These are phyloP conservation scores for Blastomyces parvus DNA, from an alignment of 2,329 filamentous ascomycete genomes.

Conservation along the genomic window DNA sequence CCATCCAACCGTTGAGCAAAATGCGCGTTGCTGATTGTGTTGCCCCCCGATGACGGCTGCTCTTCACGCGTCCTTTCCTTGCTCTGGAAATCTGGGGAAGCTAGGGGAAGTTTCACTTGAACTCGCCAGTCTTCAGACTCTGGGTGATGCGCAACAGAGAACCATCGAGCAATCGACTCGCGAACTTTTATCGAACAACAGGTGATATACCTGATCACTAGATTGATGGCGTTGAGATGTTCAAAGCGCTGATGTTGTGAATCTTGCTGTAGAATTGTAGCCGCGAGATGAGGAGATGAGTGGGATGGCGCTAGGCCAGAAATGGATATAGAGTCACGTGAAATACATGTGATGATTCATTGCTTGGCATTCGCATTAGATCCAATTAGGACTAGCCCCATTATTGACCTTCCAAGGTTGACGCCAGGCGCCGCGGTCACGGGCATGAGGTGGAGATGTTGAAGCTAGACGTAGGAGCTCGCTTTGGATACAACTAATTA, in stretches of 20 bases:
- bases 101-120: not conserved
- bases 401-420: too few relatives aligned
- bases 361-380: not conserved
- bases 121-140: not conserved
- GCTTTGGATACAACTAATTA: not conserved
- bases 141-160: not conserved
- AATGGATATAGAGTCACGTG: not conserved
- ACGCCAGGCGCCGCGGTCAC: too few relatives aligned
- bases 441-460: too few relatives aligned
- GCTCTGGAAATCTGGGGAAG: not conserved
- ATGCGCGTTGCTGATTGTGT: not conserved
- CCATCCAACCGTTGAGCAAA: constrained; percentile 14
- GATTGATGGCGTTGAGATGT: constrained; percentile 3
- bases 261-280: constrained; percentile 6
- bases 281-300: not conserved
- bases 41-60: not conserved
- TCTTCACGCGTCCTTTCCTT: not conserved
- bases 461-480: too few relatives aligned
- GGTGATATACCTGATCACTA: not conserved
- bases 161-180: not conserved
- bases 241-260: not conserved
- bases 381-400: not conserved
- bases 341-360: not conserved
- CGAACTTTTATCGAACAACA: not conserved
- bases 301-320: not conserved